Base-by-base conservation (phyloP, 305 asterid species). In the Fraxinus angustifolia region DNA sequence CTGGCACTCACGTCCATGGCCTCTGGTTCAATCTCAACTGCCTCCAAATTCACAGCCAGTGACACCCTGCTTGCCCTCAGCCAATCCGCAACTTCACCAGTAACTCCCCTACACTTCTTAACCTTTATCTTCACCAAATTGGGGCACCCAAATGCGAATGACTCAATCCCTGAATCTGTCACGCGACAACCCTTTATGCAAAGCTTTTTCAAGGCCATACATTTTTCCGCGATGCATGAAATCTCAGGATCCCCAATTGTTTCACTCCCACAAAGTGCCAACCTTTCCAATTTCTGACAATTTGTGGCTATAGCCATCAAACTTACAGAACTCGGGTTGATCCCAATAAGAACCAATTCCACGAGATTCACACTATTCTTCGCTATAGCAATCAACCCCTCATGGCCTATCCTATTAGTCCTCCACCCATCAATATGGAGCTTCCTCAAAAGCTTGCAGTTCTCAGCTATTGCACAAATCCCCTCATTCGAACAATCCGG, bases 251-350 rank as follows among this genome's bases (percentile, higher is more conserved):
- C 94, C 16, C 92, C 92, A 83, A 89, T 88, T 56, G 91, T 85
- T 78, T 90, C 94, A 17, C 94, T 90, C 38, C 91, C 94, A 84
- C 94, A 90, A 48, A 90, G 90, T 6, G 94, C 94, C 77, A 89
- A 88, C 80, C 94, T 80, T 73, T 90, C 94, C 86, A 90, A 35
- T 53, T 89, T 89, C 12, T 83, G 87, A 78, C 94, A 89, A 68
- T 86, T 86, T 4, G 88, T 80, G 11, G 93, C 89, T 79, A 91
- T 82, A 0, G 88, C 90, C 81, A 80, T 85, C 79, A 91, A 81
- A 16, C 93, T 86, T 33, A 83, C 77, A 5, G 89, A 73, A 3
- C 88, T 91, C 2, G 91, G 90, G 79, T 91, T 91, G 73, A 91
- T 83, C 23, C 93, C 94, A 23, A 91, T 87, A 23, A 91, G 91